These are phyloP conservation scores for Parascedosporium putredinis DNA, from an alignment of 2,329 filamentous ascomycete species.

Conservation along the genomic window DNA sequence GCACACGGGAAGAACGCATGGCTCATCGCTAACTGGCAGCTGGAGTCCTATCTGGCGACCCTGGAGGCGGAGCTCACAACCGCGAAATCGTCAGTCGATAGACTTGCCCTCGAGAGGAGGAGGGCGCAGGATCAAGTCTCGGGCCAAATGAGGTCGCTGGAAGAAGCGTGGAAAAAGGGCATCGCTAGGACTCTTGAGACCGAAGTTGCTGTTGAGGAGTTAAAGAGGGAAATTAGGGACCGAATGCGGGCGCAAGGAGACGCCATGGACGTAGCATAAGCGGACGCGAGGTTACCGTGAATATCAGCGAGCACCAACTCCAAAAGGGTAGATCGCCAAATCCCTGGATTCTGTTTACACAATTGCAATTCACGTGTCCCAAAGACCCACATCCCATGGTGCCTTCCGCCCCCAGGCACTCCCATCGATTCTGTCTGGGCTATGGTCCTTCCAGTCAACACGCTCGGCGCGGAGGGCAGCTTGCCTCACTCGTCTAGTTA, in stretches of 20 bases:
- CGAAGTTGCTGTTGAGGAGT: conserved; percentile 68
- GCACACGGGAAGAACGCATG: conserved; percentile 81
- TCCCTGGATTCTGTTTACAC: too few relatives aligned
- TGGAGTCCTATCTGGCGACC: conserved; percentile 55
- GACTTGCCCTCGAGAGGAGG: conserved; percentile 60
- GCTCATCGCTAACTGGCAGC: conserved; percentile 72
- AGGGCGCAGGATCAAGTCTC: conserved; percentile 58
- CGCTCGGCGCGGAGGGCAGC: too few relatives aligned
- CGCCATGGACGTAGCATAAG: neutral
- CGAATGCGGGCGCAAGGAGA: conserved; percentile 33
- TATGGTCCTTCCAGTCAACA: too few relatives aligned
- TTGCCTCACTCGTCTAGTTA: too few relatives aligned
- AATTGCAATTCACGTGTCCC: too few relatives aligned
- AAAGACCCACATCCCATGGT: too few relatives aligned
- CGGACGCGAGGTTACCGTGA: neutral
- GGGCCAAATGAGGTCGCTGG: conserved; percentile 62
- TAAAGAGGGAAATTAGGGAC: conserved; percentile 58
- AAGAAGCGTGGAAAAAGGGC: conserved; percentile 69
- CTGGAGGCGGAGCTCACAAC: conserved; percentile 67
- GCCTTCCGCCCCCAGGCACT: too few relatives aligned
- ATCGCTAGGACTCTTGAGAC: conserved; percentile 76
- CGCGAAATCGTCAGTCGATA: conserved; percentile 58
- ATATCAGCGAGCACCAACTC: too few relatives aligned
- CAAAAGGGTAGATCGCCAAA: too few relatives aligned
- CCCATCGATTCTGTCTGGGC: too few relatives aligned